Evolutionary conservation across 1,284 basidiomycete genomes (phyloP), one percentile per base, ranked within the genome.

Genomic region (Trametes sp.): DNA sequence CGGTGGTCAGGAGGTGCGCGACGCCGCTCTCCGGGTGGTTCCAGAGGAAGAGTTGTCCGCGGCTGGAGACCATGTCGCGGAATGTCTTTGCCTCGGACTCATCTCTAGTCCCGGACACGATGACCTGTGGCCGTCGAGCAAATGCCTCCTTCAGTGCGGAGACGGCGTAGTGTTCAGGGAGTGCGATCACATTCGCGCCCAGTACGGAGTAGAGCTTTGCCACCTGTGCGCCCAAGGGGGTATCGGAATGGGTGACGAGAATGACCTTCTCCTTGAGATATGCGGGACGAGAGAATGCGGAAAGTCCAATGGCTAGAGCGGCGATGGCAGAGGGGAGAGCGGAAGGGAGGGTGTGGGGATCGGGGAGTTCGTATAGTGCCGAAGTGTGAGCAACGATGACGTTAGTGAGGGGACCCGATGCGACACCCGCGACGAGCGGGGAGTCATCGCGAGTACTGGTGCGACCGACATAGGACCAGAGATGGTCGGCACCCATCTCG

Each of bases 101-200:
- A 14, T 67, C 68, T 1, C 52, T 41, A 2, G 58, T 56, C 4
- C 63, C 65, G 9, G 68, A 65, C 14, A 69, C 51, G 54, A 69
- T 54, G 52, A 67, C 33, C 21, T 61, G 19, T 14, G 65, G 63
- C 3, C 33, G 14, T 9, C 53, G 57, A 13, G 36, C 16, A 21
- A 55, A 54, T 23, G 53, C 29, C 13, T 31, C 16, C 29, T 59
- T 54, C 21, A 66, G 56, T 6, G 61, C 58, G 7, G 44, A 33
- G 9, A 62, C 35, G 9, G 38, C 57, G 13, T 50, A 35, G 19
- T 53, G 13, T 16, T 19, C n/a, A 14, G 21, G 28, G 33, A 57
- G 4, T 23, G 42, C 2, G 16, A 55, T 41, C 23, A 61, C 59
- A 4, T 54, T 19, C 21, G 64, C 36, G 13, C 53, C 63, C 2